Base-by-base conservation (phyloP, 331 rosid genomes). In the Pyrus hybrid region DNA sequence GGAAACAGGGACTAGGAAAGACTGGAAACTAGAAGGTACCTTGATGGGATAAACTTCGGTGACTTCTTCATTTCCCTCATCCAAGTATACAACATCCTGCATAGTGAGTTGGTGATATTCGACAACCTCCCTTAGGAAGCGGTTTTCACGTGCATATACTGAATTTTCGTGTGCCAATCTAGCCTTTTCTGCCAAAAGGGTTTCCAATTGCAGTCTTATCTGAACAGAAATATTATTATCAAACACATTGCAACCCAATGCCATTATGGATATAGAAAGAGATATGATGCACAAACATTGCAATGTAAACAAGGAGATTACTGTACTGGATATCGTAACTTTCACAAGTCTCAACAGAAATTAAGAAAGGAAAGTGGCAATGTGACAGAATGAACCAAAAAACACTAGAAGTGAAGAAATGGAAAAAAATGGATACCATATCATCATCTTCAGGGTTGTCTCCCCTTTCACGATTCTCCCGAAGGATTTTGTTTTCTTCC, bases 21-120 rank as follows among this genome's bases (percentile, higher is more conserved):
- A 56, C 68, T 75, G 28, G 90, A 81, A 22, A 84, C 83, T 16
- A 41, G 76, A 73, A 67, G 84, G 80, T 18, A 84, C 77, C 77
- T 84, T 86, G 22, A 86, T 84, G 77, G 97, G 99, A 81, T 94
- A 90, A 45, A 94, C 97, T 82, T 94, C 99, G 0, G 90, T 87
- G 29, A 94, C 93, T 87, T 94, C 97, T 82, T 92, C 99, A 0
- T 78, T 92, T 68, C 88, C 82, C 85, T 94, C 99, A 57, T 94
- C 97, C 20, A 92, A 77, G 89, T 94, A 94, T 78, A 94, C 87
- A 45, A 94, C 99, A 79, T 94, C 99, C 79, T 94, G 97, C 97
- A 94, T 94, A 2, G 97, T 94, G 61, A 94, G 97, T 81, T 94
- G 99, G 80, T 94, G 97, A 76, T 92, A 94, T 76, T 94, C 99